Percentiles rank a stretch among this genome's conserved stretches.
phyloP scores from a whole-genome alignment of 78 protist genomes.

The Speleostelium caveatum region DNA sequence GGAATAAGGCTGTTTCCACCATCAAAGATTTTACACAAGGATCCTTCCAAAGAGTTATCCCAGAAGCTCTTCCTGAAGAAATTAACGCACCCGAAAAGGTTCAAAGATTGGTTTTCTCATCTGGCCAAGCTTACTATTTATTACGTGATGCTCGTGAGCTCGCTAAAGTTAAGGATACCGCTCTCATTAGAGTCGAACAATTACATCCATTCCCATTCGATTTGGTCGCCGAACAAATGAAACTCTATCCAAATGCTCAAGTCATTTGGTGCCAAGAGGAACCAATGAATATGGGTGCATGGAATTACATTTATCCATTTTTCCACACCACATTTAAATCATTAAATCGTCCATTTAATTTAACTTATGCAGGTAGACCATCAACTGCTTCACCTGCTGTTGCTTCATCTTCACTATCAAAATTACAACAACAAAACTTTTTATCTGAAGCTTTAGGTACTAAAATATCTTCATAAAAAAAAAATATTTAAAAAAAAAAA shows the following conservation, averaged over 20 bases:
- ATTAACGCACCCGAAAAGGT: slow-evolving; percentile 76
- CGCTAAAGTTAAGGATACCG: slow-evolving; percentile 81
- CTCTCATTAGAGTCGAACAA: slow-evolving; percentile 94
- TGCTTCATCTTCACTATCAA: slow-evolving; percentile 54
- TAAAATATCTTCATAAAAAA: background rate
- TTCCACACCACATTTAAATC: slow-evolving; percentile 42
- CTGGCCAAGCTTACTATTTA: slow-evolving; percentile 92
- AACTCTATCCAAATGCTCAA: slow-evolving; percentile 72
- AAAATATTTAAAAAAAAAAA: no score
- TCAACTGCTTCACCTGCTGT: slow-evolving; percentile 90
- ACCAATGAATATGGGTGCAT: slow-evolving; percentile 94
- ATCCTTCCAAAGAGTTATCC: slow-evolving; percentile 59
- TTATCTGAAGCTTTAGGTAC: slow-evolving; percentile 58
- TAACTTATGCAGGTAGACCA: slow-evolving; percentile 83
- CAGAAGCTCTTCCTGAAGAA: slow-evolving; percentile 69
- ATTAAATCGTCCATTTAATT: slow-evolving; percentile 49
- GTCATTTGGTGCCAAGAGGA: slow-evolving; percentile 95
- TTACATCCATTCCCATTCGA: slow-evolving; percentile 97
- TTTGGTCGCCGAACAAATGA: slow-evolving; percentile 70
- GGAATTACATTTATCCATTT: slow-evolving; percentile 72
- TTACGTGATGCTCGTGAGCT: slow-evolving; percentile 76
- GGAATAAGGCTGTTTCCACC: slow-evolving; percentile 34
- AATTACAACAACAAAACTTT: slow-evolving; percentile 47
- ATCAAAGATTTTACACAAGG: slow-evolving; percentile 72
- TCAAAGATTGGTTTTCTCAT: slow-evolving; percentile 91